These are phyloP conservation scores for Orobanche coerulescens DNA, from an alignment of 257 asterid species.

Conservation along the genomic window DNA sequence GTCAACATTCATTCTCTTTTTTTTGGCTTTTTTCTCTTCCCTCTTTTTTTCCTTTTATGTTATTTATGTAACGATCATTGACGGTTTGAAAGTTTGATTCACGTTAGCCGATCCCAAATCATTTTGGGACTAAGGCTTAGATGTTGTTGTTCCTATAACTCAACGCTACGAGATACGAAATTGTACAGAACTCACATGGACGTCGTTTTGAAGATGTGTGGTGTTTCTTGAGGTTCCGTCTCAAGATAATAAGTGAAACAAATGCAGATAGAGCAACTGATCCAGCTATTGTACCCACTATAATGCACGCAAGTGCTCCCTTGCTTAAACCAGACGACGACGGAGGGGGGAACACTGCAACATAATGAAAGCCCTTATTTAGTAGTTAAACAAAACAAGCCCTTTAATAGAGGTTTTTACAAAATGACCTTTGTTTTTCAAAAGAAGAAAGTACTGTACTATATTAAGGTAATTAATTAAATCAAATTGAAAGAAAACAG, in stretches of 20 bases:
- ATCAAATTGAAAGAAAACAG: background rate
- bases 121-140: too few species aligned
- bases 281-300: conserved; percentile 75
- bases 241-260: conserved; percentile 52
- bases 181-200: conserved; percentile 42
- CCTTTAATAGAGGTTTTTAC: background rate
- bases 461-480: background rate
- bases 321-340: conserved; percentile 61
- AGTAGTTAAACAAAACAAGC: background rate
- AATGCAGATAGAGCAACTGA: conserved; percentile 57
- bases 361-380: conserved; percentile 9
- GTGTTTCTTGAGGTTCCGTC: conserved; percentile 37
- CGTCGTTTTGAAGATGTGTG: conserved; percentile 48
- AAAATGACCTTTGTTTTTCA: background rate
- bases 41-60: too few species aligned
- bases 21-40: too few species aligned
- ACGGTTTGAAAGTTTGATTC: too few species aligned
- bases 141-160: too few species aligned
- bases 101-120: too few species aligned
- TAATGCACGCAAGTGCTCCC: conserved; percentile 76
- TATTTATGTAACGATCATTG: too few species aligned
- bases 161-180: conserved; percentile 18
- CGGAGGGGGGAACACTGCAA: conserved; percentile 36
- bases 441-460: background rate
- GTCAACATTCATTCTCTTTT: too few species aligned